Evolutionary conservation across 2,329 filamentous ascomycete species (phyloP).

Genomic region (Diaporthe sp.): DNA sequence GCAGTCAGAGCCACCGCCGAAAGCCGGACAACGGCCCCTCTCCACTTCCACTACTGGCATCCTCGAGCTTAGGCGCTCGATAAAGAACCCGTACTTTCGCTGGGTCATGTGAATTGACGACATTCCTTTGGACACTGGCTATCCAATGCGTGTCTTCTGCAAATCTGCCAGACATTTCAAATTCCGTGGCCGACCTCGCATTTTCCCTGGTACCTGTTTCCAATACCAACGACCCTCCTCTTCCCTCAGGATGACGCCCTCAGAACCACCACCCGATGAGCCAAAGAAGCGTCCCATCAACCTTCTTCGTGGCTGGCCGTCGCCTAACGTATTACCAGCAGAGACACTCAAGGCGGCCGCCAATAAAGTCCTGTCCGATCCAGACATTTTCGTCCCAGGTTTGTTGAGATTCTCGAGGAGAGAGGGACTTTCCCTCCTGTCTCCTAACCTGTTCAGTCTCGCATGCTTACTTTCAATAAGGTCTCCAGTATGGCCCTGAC

Average conservation of each 20-base stretch:
- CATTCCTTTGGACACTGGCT: background rate
- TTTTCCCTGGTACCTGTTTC: background rate
- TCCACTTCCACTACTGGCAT: background rate
- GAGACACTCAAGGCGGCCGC: conserved; percentile 72
- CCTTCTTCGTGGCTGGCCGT: conserved; percentile 78
- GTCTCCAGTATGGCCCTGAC: conserved; percentile 80
- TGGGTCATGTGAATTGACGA: conserved; percentile 2
- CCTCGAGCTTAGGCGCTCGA: background rate
- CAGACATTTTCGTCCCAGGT: conserved; percentile 70
- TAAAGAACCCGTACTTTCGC: background rate
- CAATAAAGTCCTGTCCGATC: conserved; percentile 71
- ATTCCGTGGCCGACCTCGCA: background rate
- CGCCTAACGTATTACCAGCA: conserved; percentile 73
- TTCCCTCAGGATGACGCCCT: conserved; percentile 34
- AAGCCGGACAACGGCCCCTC: conserved; percentile 18
- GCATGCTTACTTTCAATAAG: conserved; percentile 5
- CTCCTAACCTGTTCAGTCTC: background rate
- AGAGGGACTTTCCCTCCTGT: too few relatives aligned
- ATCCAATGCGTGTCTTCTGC: background rate
- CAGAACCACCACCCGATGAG: conserved; percentile 30
- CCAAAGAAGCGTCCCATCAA: conserved; percentile 66
- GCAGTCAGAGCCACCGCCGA: conserved; percentile 4
- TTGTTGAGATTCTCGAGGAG: conserved; percentile 54
- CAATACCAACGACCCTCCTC: background rate
- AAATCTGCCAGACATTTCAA: background rate